phyloP scores from a whole-genome alignment of 2,329 filamentous ascomycete genomes.

The Diplodia corticola region DNA sequence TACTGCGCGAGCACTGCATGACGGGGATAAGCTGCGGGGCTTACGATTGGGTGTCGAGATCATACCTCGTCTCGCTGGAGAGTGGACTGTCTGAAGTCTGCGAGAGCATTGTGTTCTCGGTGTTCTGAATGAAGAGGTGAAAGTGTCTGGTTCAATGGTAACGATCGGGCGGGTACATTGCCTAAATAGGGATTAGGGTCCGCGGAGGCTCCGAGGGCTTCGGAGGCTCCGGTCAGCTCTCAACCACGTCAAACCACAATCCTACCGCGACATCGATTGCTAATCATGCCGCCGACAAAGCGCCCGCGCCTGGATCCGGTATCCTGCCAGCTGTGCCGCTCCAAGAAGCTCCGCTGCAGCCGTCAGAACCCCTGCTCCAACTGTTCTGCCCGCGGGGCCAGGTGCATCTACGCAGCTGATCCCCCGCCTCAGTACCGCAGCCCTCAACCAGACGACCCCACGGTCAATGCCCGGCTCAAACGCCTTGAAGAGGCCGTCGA shows the following conservation, averaged over 20 bases:
- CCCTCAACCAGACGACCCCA: neutral
- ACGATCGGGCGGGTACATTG: neutral
- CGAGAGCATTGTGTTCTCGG: neutral
- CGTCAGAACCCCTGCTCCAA: conserved; percentile 13
- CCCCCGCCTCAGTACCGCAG: neutral
- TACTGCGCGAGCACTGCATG: neutral
- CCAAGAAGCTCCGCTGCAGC: conserved; percentile 17
- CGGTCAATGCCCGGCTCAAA: neutral
- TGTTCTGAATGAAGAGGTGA: neutral
- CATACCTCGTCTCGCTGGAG: neutral
- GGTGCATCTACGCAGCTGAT: neutral
- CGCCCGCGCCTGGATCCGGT: conserved; percentile 11
- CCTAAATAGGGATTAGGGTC: neutral
- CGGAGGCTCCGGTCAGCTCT: neutral
- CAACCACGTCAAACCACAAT: neutral
- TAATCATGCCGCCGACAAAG: neutral
- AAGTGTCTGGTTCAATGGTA: neutral
- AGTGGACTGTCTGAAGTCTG: neutral
- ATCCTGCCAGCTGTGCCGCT: conserved; percentile 15
- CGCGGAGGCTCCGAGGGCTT: neutral
- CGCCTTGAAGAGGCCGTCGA: neutral
- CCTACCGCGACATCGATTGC: neutral
- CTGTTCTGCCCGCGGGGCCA: neutral
- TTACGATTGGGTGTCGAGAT: too few species aligned
- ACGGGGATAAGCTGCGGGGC: neutral